A percentile compares a stretch with the other conserved stretches of the same genome.
Conservation (phyloP, 345 rosid genomes). For the Linum tenue region DNA sequence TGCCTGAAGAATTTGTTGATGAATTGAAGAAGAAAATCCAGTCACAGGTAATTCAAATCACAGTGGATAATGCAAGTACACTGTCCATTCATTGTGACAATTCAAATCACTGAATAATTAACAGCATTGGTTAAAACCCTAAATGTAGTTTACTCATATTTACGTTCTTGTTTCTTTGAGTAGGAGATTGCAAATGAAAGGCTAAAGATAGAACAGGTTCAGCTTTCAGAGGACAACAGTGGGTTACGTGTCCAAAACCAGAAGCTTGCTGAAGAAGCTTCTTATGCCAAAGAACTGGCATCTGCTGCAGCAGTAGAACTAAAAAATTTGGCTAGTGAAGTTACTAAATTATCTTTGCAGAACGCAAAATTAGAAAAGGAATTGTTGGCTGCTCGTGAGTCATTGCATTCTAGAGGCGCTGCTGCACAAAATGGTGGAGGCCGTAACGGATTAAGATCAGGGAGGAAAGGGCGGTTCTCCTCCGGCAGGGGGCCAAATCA, state of each 20-base stretch:
- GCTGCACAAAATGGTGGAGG: constrained; percentile 47
- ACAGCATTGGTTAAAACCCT: neutral
- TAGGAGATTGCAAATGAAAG: constrained; percentile 83
- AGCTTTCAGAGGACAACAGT: constrained; percentile 81
- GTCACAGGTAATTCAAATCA: constrained; percentile 45
- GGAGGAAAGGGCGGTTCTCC: constrained; percentile 61
- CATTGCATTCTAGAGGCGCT: constrained; percentile 47
- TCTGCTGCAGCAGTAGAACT: constrained; percentile 99
- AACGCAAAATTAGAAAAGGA: constrained; percentile 81
- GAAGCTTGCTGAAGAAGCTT: constrained; percentile 90
- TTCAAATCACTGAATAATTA: too few species aligned
- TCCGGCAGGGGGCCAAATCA: constrained; percentile 38
- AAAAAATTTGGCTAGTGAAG: constrained; percentile 91
- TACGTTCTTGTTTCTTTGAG: constrained; percentile 13
- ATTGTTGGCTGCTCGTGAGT: constrained; percentile 57
- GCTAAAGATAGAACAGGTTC: constrained; percentile 72
- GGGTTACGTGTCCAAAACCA: constrained; percentile 84
- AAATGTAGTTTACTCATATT: neutral
- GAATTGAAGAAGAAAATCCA: constrained; percentile 74
- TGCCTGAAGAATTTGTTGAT: constrained; percentile 43
- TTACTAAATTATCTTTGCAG: constrained; percentile 75
- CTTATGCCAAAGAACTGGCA: constrained; percentile 92
- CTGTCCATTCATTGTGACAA: too few species aligned
- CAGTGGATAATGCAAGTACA: neutral
- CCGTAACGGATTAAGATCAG: constrained; percentile 59